Base-by-base conservation (phyloP, 2,329 filamentous ascomycete species). In the Rhynchosporium secalis region DNA sequence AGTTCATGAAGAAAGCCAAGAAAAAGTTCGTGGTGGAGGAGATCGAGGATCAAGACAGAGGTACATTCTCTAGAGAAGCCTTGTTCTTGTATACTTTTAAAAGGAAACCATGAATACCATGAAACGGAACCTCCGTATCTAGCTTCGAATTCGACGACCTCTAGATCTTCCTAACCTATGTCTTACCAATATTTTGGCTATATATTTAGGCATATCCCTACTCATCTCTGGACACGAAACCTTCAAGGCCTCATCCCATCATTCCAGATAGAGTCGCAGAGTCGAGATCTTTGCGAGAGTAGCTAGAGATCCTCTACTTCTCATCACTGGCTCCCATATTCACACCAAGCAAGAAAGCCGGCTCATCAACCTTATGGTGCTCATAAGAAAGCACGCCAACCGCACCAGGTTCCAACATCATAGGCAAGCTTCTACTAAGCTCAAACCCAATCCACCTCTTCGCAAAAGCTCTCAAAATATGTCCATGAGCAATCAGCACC, bases 1-100 rank as follows among this genome's bases (percentile, higher is more conserved):
- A 89, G 63, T 92, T 92, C 72, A 81, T 92, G 73, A 90, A 88
- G 75, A 83, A 83, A 73, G 86, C 87, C 15, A 86, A 80, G 72
- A 91, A 88, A 76, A 76, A 79, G 41, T 92, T 92, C 71, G 70
- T 77, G 13, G 81, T 91, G 20, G 80, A 81, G 41, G 86, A 89
- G 70, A 74, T 90, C 43, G 77, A 78, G 49, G 87, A 90, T 69
- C 82, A 86, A 63, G 85, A 87, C 66, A 77, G 81, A 33, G 77
- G 80, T 1, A 75, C 80, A 2, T 88, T 86, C 71, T 80, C 80
- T 65, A 80, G 84, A 52, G 78, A 87, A 66, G 78, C 78, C 1
- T 75, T 89, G 28, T 88, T 87, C 70, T 78, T 89, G 58, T 88
- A 85, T 70, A 79, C 82, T 10, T 82, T 88, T 65, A 79, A 75